A percentile compares a stretch with the other conserved stretches of the same genome.
phyloP scores from a whole-genome alignment of 2,329 filamentous ascomycete species.

The Fusarium staphyleae region DNA sequence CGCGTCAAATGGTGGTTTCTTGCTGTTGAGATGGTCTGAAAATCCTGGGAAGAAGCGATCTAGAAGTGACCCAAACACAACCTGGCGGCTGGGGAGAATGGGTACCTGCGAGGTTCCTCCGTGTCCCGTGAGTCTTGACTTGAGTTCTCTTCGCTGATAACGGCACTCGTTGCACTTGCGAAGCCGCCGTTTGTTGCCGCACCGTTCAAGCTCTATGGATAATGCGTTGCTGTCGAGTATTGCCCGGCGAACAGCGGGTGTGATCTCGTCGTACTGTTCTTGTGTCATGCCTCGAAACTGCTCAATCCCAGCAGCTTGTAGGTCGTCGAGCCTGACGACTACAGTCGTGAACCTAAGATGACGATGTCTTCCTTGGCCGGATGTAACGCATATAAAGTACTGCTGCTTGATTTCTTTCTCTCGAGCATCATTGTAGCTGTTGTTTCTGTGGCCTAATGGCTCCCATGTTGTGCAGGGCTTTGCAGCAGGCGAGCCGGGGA shows the following conservation, averaged over 20 bases:
- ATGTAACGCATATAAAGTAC: constrained; percentile 10
- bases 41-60: constrained; percentile 27
- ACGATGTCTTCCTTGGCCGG: neutral
- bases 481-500: neutral
- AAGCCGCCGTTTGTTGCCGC: constrained; percentile 7
- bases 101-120: constrained; percentile 1
- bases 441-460: neutral
- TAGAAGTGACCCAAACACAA: neutral
- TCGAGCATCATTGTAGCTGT: neutral
- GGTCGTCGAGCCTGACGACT: neutral
- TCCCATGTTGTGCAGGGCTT: constrained; percentile 13
- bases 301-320: neutral
- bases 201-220: neutral
- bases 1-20: neutral
- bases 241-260: accelerated
- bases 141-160: neutral
- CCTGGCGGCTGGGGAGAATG: neutral
- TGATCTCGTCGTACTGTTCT: neutral
- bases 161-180: constrained; percentile 25
- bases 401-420: neutral
- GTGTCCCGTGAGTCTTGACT: neutral
- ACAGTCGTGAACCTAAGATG: no score
- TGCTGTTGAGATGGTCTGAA: neutral
- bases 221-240: constrained; percentile 3
- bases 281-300: neutral